These are phyloP conservation scores for Solanum sitiens DNA, from an alignment of 257 asterid genomes.

Conservation along the genomic window DNA sequence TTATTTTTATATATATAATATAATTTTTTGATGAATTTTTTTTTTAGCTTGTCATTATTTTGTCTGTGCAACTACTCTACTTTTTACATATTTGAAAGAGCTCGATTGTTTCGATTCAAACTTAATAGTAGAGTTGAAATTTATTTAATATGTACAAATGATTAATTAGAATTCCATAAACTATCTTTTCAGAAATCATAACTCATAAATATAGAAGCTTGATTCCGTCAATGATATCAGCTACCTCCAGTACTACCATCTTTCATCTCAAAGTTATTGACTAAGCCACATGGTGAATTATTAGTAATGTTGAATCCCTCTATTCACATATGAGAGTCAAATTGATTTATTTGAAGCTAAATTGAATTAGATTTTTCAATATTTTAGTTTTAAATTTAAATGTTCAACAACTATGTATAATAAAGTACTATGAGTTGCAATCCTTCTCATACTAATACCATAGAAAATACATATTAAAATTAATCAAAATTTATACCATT, in stretches of 20 bases:
- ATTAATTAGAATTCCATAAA: neutral
- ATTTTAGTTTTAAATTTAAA: too few species aligned
- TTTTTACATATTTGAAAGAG: neutral
- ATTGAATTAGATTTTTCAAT: neutral
- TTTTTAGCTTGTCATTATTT: accelerated
- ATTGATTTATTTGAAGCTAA: neutral
- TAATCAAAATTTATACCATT: accelerated
- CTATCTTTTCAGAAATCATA: neutral
- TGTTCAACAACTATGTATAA: too few species aligned
- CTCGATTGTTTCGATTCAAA: neutral
- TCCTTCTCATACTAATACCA: too few species aligned
- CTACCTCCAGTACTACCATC: neutral
- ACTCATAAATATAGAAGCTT: neutral
- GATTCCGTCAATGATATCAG: neutral
- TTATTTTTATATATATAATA: neutral
- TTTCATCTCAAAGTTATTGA: neutral
- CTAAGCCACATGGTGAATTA: neutral
- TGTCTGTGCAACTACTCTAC: neutral
- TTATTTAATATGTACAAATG: neutral
- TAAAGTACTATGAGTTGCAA: too few species aligned
- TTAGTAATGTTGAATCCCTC: neutral
- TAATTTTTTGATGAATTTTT: neutral
- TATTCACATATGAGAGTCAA: neutral
- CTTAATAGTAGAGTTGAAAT: neutral
- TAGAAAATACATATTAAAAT: neutral